Percentiles rank a stretch among this genome's conserved stretches.
Evolutionary conservation across 1,284 basidiomycete genomes (phyloP).

Genomic region (Sutorius eximius): DNA sequence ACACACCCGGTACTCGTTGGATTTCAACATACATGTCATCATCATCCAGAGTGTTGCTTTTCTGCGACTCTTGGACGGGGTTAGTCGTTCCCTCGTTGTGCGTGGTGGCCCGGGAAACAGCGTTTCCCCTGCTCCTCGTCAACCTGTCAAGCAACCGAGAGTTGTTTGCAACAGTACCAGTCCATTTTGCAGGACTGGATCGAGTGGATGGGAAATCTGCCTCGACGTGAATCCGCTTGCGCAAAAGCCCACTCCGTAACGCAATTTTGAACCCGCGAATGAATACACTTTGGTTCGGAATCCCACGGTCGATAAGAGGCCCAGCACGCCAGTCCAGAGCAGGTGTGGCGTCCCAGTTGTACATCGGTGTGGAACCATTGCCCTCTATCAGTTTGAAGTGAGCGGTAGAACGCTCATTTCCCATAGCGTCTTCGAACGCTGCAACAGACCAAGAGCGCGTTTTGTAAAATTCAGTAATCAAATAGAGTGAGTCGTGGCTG

Average conservation of each 20-base stretch:
- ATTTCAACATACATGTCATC: background rate
- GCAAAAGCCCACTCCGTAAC: slow-evolving; percentile 1
- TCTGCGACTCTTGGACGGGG: background rate
- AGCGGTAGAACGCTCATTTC: background rate
- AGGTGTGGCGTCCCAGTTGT: slow-evolving; percentile 2
- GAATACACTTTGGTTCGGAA: slow-evolving; percentile 13
- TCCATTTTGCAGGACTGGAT: background rate
- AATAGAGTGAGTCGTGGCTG: slow-evolving; percentile 12
- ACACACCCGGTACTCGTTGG: slow-evolving; percentile 3
- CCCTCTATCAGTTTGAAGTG: background rate
- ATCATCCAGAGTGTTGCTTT: background rate
- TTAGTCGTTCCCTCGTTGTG: background rate
- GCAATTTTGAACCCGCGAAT: slow-evolving; percentile 18
- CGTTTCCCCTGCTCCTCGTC: background rate
- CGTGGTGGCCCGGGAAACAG: background rate
- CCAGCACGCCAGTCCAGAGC: slow-evolving; percentile 10
- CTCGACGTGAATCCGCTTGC: slow-evolving; percentile 4
- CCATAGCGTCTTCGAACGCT: background rate
- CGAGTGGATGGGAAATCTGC: slow-evolving; percentile 7
- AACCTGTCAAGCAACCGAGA: background rate
- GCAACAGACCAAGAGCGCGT: slow-evolving; percentile 12
- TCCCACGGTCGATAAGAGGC: background rate
- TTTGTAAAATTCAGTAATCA: slow-evolving; percentile 17
- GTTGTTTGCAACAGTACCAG: background rate
- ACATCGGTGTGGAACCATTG: background rate